Evolutionary conservation across 2,329 filamentous ascomycete genomes (phyloP), one percentile per base, ranked within the genome.

Genomic region (Geosmithia morbida): DNA sequence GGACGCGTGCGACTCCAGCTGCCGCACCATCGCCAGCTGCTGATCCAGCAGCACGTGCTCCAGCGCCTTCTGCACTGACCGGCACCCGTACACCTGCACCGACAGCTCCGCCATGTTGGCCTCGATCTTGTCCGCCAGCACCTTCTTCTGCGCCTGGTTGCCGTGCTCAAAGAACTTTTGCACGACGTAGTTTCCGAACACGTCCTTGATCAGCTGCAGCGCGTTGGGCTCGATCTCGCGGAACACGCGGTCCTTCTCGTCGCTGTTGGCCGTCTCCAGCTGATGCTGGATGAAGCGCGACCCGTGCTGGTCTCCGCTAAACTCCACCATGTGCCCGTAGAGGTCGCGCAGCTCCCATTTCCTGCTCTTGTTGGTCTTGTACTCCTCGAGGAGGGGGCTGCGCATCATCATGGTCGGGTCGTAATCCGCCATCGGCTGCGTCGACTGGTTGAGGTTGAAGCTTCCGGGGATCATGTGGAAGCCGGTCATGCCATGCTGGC

Each of bases 141-240:
- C 74, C 63, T 83, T 88, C 69, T 98, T 98, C 67, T 98, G 92
- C 0, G 82, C 76, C 63, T 95, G 89, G 55, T 87, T 94, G 40
- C 92, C 90, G 61, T 97, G 87, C 61, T 97, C 90, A 52, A 97
- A 96, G 60, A 97, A 82, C 62, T 96, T 97, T 59, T 98, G 92
- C 40, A 97, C 89, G 37, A 98, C 92, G 59, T 97, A 98, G 63
- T 98, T 98, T 47, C 92, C 92, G 59, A 96, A 98, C 0, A 97
- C 83, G 61, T 97, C 92, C 43, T 83, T 90, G 87, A 95, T 96
- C 44, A 98, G 69, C 58, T 90, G 87, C 29, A 94, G 65, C 1
- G 84, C 80, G 54, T 98, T 92, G 1, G 81, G 77, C 55, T 85
- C 77, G 43, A 98, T 87, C 62, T 97, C 92, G 1, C 75, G 72